These are phyloP conservation scores for Anthoceros angustus DNA, from an alignment of 225 moss, liverwort and hornwort genomes.

Conservation along the genomic window DNA sequence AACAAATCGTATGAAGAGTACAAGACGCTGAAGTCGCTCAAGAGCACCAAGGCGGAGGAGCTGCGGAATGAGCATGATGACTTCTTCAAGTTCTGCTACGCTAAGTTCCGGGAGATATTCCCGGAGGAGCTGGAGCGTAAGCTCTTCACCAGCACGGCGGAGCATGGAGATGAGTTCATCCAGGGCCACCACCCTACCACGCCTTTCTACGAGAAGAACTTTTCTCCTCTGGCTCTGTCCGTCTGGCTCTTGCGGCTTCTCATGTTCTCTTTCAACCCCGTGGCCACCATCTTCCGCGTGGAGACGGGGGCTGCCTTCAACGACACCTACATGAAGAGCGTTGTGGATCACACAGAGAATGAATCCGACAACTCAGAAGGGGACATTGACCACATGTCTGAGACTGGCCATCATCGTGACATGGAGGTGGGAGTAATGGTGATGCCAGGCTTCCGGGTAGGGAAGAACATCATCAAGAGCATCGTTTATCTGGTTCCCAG, in stretches of 20 bases:
- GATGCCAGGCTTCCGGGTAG: constrained; percentile 4
- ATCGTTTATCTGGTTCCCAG: constrained; percentile 1
- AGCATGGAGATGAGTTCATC: background rate
- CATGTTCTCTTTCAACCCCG: constrained; percentile 4
- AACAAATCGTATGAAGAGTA: background rate
- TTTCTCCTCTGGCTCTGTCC: background rate
- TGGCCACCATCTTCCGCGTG: constrained; percentile 3
- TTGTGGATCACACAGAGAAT: background rate
- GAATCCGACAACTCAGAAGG: background rate
- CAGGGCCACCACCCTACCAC: constrained; percentile 2
- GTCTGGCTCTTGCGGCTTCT: background rate
- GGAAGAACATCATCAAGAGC: constrained; percentile 1
- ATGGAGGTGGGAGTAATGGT: constrained; percentile 1
- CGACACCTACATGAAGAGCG: constrained; percentile 4
- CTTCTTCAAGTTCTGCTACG: constrained; percentile 4
- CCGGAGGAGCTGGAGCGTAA: constrained; percentile 4
- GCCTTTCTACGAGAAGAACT: background rate
- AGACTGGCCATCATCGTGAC: background rate
- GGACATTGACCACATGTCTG: background rate
- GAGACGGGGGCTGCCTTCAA: constrained; percentile 1
- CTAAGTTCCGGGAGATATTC: constrained; percentile 1
- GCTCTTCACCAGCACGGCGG: constrained; percentile 3
- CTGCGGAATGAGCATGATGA: constrained; percentile 3
- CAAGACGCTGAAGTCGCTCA: background rate
- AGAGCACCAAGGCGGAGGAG: constrained; percentile 2